Evolutionary conservation across 129 eudicot genomes (phyloP).

Genomic region (Cynara cardunculus): DNA sequence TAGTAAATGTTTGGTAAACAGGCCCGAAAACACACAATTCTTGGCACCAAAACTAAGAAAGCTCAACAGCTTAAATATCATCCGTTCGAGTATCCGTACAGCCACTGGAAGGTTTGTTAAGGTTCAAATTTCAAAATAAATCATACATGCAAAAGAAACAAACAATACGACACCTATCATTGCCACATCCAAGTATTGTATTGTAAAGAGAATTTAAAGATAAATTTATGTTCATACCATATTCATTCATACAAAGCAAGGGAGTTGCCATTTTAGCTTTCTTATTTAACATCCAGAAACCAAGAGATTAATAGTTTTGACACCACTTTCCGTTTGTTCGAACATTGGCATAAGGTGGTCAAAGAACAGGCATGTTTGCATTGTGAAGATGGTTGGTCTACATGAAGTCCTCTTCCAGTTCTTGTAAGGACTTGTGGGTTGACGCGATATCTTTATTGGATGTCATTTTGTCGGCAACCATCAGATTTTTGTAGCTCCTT

Average conservation of each 20-base stretch:
- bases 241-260: background rate
- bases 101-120: too few species aligned
- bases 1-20: too few species aligned
- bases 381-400: conserved; percentile 22
- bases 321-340: background rate
- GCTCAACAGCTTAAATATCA: too few species aligned
- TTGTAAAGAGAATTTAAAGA: background rate
- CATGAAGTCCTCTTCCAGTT: conserved; percentile 97
- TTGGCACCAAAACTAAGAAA: too few species aligned
- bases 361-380: background rate
- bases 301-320: background rate
- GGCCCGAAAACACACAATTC: too few species aligned
- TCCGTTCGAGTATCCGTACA: too few species aligned
- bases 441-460: conserved; percentile 89
- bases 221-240: background rate
- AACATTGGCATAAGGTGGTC: background rate
- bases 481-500: conserved; percentile 95
- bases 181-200: background rate
- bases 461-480: conserved; percentile 98
- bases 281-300: background rate
- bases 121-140: background rate
- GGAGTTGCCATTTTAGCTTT: background rate
- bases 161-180: background rate
- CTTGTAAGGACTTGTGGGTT: conserved; percentile 75
- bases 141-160: background rate